Percentiles rank a stretch among this genome's conserved stretches.
phyloP scores from a whole-genome alignment of 371 early-diverging fungal species.

The Entomophthora muscae region DNA sequence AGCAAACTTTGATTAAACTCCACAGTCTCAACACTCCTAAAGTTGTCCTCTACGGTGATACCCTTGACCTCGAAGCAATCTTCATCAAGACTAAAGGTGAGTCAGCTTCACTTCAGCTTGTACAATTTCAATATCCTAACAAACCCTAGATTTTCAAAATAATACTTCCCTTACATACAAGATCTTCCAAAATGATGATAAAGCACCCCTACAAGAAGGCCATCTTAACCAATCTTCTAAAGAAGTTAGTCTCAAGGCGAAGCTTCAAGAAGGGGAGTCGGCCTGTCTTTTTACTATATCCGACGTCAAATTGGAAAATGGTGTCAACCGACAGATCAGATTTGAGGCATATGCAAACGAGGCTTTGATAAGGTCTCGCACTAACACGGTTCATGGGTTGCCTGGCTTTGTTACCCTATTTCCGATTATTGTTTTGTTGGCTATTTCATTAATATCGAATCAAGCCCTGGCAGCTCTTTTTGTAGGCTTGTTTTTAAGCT shows the following conservation, averaged over 20 bases:
- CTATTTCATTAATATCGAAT: background rate
- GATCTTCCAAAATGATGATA: background rate
- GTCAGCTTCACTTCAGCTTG: too few relatives aligned
- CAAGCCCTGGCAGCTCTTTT: slow-evolving; percentile 9
- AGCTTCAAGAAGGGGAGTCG: background rate
- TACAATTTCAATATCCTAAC: background rate
- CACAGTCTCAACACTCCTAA: background rate
- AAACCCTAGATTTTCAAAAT: background rate
- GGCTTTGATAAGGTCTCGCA: background rate
- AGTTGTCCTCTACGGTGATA: slow-evolving; percentile 1
- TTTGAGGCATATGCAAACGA: background rate
- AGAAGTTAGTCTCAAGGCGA: background rate
- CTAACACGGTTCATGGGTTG: slow-evolving; percentile 2
- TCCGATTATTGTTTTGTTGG: slow-evolving; percentile 8
- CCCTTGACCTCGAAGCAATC: background rate
- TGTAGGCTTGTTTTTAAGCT: slow-evolving; percentile 1
- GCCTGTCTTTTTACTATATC: background rate
- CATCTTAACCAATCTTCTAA: background rate
- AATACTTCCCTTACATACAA: background rate
- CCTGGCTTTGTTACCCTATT: slow-evolving; percentile 9
- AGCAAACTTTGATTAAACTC: background rate
- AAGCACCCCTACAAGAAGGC: background rate
- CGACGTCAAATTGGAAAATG: background rate
- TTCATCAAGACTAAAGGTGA: background rate
- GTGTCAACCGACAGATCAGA: background rate